These are phyloP conservation scores for Coemansia sp. DNA, from an alignment of 192 early-diverging fungal genomes.

Conservation along the genomic window DNA sequence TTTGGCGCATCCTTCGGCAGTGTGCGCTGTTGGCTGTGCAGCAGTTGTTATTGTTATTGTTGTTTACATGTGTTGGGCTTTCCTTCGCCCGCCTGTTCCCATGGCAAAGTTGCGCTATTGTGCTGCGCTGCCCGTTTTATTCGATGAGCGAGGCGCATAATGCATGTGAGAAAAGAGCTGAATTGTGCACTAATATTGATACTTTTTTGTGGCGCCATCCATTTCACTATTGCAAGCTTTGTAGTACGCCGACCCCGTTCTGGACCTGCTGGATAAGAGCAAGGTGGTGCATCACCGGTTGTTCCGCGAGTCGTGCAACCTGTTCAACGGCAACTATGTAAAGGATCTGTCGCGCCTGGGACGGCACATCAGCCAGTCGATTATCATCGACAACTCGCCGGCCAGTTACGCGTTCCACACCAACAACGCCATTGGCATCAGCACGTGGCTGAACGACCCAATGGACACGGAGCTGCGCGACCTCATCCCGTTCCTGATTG, in stretches of 20 bases:
- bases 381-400: slow-evolving; percentile 96
- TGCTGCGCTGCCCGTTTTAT: neutral
- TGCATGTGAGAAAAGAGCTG: neutral
- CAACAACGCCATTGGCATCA: slow-evolving; percentile 92
- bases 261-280: slow-evolving; percentile 85
- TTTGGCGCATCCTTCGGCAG: too few relatives aligned
- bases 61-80: slow-evolving; percentile 1
- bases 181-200: neutral
- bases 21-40: too few relatives aligned
- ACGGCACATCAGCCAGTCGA: slow-evolving; percentile 72
- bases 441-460: slow-evolving; percentile 94
- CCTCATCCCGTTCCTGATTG: slow-evolving; percentile 90
- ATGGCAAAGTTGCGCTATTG: neutral
- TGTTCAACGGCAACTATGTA: slow-evolving; percentile 95
- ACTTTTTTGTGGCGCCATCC: slow-evolving; percentile 2
- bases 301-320: slow-evolving; percentile 92
- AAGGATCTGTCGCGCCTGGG: slow-evolving; percentile 93
- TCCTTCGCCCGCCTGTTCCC: neutral
- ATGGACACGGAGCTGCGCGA: slow-evolving; percentile 94
- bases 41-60: neutral
- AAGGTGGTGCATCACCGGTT: slow-evolving; percentile 85
- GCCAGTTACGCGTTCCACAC: slow-evolving; percentile 95
- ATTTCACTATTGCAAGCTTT: neutral
- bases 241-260: slow-evolving; percentile 97
- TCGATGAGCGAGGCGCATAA: neutral